phyloP scores from a whole-genome alignment of 805 yeast genomes.

The Barnettozyma wickerhamii region DNA sequence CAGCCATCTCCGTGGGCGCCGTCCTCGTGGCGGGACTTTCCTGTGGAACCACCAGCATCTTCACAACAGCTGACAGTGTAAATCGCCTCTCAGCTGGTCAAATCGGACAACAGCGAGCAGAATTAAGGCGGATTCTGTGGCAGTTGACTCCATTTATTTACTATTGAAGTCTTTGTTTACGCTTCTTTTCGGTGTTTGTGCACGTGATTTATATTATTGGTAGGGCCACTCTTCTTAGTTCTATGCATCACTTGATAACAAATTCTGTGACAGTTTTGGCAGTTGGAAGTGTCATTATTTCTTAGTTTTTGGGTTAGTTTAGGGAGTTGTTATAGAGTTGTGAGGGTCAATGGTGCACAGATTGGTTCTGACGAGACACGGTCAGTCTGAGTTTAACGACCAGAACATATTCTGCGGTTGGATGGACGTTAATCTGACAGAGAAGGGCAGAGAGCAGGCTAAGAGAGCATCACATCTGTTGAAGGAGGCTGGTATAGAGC shows the following conservation, averaged over 20 bases:
- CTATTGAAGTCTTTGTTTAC: too few species aligned
- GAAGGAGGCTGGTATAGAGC: conserved; percentile 41
- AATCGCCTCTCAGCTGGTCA: too few species aligned
- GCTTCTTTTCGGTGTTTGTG: too few species aligned
- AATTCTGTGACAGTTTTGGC: not conserved
- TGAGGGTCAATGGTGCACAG: conserved; percentile 24
- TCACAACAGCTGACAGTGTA: too few species aligned
- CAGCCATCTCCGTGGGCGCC: too few species aligned
- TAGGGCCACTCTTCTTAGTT: not conserved
- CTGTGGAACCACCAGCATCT: too few species aligned
- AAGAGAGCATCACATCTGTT: conserved; percentile 57
- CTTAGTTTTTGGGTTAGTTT: not conserved
- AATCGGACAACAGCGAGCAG: too few species aligned
- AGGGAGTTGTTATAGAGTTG: not conserved
- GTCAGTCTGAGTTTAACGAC: conserved; percentile 77
- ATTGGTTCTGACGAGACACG: conserved; percentile 69
- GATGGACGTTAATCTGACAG: conserved; percentile 72
- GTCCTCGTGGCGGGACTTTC: too few species aligned
- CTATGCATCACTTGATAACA: conserved; percentile 3
- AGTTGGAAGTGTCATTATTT: too few species aligned
- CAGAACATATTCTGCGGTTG: conserved; percentile 79
- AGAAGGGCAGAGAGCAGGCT: conserved; percentile 66
- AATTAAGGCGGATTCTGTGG: too few species aligned
- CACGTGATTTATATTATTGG: not conserved
- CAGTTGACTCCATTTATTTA: too few species aligned